Conservation (phyloP, 2,329 filamentous ascomycete species). For the Epichloe elymi region DNA sequence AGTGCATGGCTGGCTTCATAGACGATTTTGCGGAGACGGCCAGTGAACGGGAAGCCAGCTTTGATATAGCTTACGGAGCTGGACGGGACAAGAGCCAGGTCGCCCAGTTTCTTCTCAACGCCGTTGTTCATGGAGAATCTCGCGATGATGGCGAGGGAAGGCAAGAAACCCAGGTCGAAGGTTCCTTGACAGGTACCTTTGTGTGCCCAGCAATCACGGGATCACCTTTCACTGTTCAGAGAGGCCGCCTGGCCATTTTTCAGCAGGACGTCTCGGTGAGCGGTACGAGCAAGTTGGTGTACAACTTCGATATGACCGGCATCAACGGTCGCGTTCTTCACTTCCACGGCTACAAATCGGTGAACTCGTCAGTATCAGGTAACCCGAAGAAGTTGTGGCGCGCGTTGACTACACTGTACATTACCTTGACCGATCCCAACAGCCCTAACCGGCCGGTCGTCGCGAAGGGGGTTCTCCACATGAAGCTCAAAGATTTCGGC, state of each 20-base stretch:
- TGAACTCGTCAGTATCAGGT: conserved; percentile 46
- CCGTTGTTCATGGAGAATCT: conserved; percentile 28
- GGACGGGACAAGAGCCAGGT: conserved; percentile 41
- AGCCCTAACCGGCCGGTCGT: not conserved
- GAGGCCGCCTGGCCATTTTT: conserved; percentile 46
- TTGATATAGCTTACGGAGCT: conserved; percentile 36
- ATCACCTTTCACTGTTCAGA: conserved; percentile 47
- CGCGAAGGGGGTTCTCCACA: not conserved
- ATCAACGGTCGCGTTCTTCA: conserved; percentile 37
- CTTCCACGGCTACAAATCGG: conserved; percentile 49
- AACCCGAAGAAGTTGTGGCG: conserved; percentile 44
- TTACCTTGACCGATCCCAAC: conserved; percentile 36
- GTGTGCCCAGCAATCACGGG: conserved; percentile 23
- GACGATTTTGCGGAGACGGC: conserved; percentile 29
- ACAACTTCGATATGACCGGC: conserved; percentile 48
- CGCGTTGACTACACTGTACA: conserved; percentile 49
- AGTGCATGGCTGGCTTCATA: conserved; percentile 51
- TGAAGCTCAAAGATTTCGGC: not conserved
- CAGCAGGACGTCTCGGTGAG: conserved; percentile 36
- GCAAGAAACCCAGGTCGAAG: conserved; percentile 21
- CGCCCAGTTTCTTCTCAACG: conserved; percentile 45
- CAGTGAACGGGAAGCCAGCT: conserved; percentile 36
- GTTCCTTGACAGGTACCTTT: conserved; percentile 44
- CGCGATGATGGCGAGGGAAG: not conserved
- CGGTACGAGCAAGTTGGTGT: conserved; percentile 45